Evolutionary conservation across 129 eudicot species (phyloP), one percentile per base, ranked within the genome.

Genomic region (Gnaphalium uliginosum): DNA sequence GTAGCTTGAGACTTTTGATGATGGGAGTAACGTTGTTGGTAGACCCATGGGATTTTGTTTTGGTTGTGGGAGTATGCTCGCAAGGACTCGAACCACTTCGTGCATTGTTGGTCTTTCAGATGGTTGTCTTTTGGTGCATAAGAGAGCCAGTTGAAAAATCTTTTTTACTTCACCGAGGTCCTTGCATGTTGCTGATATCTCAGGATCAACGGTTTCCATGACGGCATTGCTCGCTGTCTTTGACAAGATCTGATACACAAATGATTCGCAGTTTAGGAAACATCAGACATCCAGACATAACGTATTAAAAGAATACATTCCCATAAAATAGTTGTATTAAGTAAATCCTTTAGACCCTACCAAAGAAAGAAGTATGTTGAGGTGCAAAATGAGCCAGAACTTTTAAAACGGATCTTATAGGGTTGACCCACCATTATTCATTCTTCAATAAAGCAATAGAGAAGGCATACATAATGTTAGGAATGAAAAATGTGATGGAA

Each of bases 61-160:
- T 53, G 65, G 81, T 64, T 79, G 51, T 0, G 89, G 96, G 23
- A 86, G 74, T 2, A 95, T 61, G 87, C 88, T 91, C 4, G 81
- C 83, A 1, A 95, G 97, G 35, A 95, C 97, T 17, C 96, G 90
- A 19, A 91, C 96, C 70, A 95, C 95, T 64, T 95, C 99, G 8
- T 91, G 96, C 99, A 95, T 95, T 9, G 96, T 95, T 27, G 99
- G 99, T 62, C 99, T 74, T 13, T 95, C 97, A 0, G 86, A 73
- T 1, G 96, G 97, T 75, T 95, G 99, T 65, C 88, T 67, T 77
- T 91, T 95, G 37, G 97, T 87, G 90, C 99, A 95, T 21, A 95
- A 84, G 25, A 95, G 91, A 0, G 97, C 97, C 1, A 95, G 92
- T 81, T 95, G 99, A 51, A 95, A 95, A 0, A 91, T 91, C 74